These are phyloP conservation scores for Fusarium decemcellulare DNA, from an alignment of 2,329 filamentous ascomycete genomes.

Conservation along the genomic window DNA sequence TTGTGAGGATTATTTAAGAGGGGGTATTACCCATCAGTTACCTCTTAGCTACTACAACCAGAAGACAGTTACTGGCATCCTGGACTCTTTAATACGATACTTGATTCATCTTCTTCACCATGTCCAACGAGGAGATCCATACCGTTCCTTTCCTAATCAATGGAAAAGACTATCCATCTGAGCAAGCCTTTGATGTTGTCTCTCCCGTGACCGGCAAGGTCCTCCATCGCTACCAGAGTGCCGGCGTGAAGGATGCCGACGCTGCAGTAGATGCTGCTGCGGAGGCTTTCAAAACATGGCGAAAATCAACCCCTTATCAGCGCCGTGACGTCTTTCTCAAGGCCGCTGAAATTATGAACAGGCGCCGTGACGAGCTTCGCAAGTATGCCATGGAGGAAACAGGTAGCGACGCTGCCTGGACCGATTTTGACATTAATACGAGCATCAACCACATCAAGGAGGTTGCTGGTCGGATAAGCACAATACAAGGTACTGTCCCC, in stretches of 20 bases:
- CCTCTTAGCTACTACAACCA: not conserved
- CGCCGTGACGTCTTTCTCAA: slow-evolving; percentile 80
- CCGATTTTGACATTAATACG: slow-evolving; percentile 55
- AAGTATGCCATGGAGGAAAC: slow-evolving; percentile 71
- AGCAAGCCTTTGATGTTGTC: slow-evolving; percentile 67
- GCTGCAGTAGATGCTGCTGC: slow-evolving; percentile 69
- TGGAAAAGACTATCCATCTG: slow-evolving; percentile 60
- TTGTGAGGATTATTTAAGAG: slow-evolving; percentile 32
- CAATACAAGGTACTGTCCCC: slow-evolving; percentile 56
- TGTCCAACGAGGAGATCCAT: slow-evolving; percentile 34
- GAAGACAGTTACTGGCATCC: not conserved
- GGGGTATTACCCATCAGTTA: slow-evolving; percentile 2
- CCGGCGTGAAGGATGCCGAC: slow-evolving; percentile 68
- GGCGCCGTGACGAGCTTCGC: slow-evolving; percentile 71
- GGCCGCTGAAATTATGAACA: slow-evolving; percentile 75
- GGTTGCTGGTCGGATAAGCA: slow-evolving; percentile 58
- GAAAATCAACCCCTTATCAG: slow-evolving; percentile 68
- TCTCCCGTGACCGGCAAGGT: slow-evolving; percentile 68
- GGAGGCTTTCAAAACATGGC: slow-evolving; percentile 80
- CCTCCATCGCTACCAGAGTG: slow-evolving; percentile 69
- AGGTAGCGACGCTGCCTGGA: slow-evolving; percentile 56
- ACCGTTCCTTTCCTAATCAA: slow-evolving; percentile 60
- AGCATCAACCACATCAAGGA: slow-evolving; percentile 58
- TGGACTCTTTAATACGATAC: not conserved
- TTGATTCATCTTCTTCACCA: slow-evolving; percentile 23